phyloP scores from a whole-genome alignment of 345 rosid genomes.

The Geranium rotundifolium region DNA sequence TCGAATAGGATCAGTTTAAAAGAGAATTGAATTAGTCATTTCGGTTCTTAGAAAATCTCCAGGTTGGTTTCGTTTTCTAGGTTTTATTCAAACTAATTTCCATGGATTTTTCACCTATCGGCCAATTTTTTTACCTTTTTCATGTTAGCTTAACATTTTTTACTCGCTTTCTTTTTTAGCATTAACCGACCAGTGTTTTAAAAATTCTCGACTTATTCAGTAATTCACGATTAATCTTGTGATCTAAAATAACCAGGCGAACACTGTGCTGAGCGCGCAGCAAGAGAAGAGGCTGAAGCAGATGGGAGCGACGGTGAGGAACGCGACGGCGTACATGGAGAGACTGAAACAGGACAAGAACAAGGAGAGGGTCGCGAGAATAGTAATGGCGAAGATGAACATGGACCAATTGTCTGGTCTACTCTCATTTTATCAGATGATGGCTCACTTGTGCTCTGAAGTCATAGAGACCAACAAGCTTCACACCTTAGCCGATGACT shows the following conservation, averaged over 20 bases:
- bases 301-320: conserved; percentile 92
- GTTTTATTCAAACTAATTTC: too few relatives aligned
- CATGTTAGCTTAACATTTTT: too few relatives aligned
- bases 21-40: too few relatives aligned
- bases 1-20: too few relatives aligned
- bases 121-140: too few relatives aligned
- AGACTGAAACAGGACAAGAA: conserved; percentile 48
- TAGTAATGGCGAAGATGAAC: conserved; percentile 61
- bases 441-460: conserved; percentile 69
- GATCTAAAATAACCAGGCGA: conserved; percentile 19
- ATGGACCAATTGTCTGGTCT: conserved; percentile 62
- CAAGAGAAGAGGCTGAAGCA: conserved; percentile 82
- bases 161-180: too few relatives aligned
- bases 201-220: too few relatives aligned
- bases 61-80: too few relatives aligned
- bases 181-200: too few relatives aligned
- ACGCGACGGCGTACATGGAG: conserved; percentile 48
- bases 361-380: conserved; percentile 53
- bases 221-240: too few relatives aligned
- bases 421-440: conserved; percentile 62
- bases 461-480: conserved; percentile 57
- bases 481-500: conserved; percentile 27
- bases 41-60: too few relatives aligned
- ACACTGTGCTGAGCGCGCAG: conserved; percentile 50
- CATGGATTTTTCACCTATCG: too few relatives aligned